Evolutionary conservation across 176 grass and related monocot genomes (phyloP), one percentile per base, ranked within the genome.

Genomic region (Triticum turgidum): DNA sequence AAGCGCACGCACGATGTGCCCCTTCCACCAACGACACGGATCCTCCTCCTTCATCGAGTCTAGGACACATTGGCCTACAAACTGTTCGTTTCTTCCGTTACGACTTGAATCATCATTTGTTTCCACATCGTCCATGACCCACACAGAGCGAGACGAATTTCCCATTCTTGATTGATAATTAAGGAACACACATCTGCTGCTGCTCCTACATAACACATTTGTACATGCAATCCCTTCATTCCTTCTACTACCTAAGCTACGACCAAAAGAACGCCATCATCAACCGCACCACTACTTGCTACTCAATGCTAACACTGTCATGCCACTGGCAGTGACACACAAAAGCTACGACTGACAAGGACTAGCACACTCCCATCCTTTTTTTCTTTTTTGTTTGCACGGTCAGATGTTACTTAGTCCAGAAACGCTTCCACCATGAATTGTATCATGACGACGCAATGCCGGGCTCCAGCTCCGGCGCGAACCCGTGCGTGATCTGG

Each of bases 401-500:
- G 30, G 79, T 85, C 76, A 94, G 76, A 82, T 81, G 63, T 61
- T 86, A 35, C 78, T 76, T 65, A 84, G 80, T 44, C 41, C 56
- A 64, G 54, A 77, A 83, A 67, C 82, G 20, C 59, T 80, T 52
- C 65, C 52, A 87, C 29, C n/a, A 61, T 39, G 58, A 77, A 82
- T 51, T 29, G 62, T 79, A 56, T 75, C 76, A 91, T 8, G 86
- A 88, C 2, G 90, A 91, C 21, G 92, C 64, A 42, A 99, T 83
- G 33, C 92, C 87, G 4, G 88, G 63, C 45, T 93, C 94, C 5
- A 86, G 82, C 80, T 94, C 88, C 0, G 87, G 80, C 3, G 78
- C 66, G 76, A 93, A 89, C 35, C 74, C 70, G 29, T 90, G 90
- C 2, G 80, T 76, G 85, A 94, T 87, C 77, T 84, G 88, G 17